Evolutionary conservation across 371 early-diverging fungal genomes (phyloP), one percentile per base, ranked within the genome.

Genomic region (Mucor racemosus): DNA sequence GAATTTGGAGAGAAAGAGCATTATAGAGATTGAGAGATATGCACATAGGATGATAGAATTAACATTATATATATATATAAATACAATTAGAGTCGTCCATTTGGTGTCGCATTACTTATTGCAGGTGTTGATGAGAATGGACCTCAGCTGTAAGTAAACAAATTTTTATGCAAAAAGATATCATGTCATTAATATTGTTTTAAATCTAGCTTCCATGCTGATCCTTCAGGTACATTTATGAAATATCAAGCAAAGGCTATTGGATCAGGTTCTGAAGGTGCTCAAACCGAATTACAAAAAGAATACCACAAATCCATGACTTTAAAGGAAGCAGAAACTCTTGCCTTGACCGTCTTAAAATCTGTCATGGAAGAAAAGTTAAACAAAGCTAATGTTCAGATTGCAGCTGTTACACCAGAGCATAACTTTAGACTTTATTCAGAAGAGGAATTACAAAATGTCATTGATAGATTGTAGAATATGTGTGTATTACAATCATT

Each of bases 291-390:
- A 80, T 86, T 99, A 64, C 96, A 98, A 81, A 95, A 97, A 78
- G 92, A 96, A 76, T 99, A 94, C 70, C 94, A 97, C 78, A 88
- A 88, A 86, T 90, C 92, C 7, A 87, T 97, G 75, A 91, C 93
- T 5, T 76, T 97, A 67, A 82, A 88, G 15, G 97, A 99, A 76
- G 97, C 97, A 4, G 92, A 97, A 70, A 83, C 85, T 6, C 77
- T 96, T 67, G 90, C 97, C 15, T 90, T 99, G 63, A 95, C 93
- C 78, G 95, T 99, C n/a, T 85, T 99, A 44, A 99, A 99, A 85
- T 94, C 97, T 70, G 99, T 99, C 33, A 99, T 99, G 99, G 99
- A 99, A 82, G 99, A 99, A 77, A 99, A 98, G 85, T 88, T 99
- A 53, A 97, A 85, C 77, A 88, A 92, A 62, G 86, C 91, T 8